Evolutionary conservation across 2,329 filamentous ascomycete species (phyloP), one percentile per base, ranked within the genome.

Genomic region (Colletotrichum salicis): DNA sequence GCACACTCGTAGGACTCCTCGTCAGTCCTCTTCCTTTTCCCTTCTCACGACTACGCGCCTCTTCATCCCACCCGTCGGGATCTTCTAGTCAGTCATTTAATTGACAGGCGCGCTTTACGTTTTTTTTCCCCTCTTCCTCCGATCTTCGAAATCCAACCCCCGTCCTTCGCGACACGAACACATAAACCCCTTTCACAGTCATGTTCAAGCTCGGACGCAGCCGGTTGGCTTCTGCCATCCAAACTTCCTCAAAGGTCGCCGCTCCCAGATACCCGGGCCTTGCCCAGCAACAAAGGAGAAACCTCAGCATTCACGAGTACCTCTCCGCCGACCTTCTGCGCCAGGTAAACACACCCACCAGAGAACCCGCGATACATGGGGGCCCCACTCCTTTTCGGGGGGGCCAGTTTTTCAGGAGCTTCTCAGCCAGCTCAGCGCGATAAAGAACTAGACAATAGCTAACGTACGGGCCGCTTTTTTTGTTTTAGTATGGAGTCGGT

Each of bases 241-340:
- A 92, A 91, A 88, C 94, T 95, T 85, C 82, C 88, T 84, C 62
- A 61, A 75, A 75, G 78, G 79, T 79, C 69, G 78, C 85, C 79
- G 77, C 83, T 74, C 80, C 87, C 79, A 88, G 88, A 85, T 83
- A 89, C 76, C 86, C 93, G 85, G 89, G 91, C 79, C 83, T 89
- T 79, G 89, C 85, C 77, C 89, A 87, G 80, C 92, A 96, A 85
- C 95, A 98, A 86, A 90, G 89, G 85, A 91, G 96, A 87, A 92
- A 93, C 81, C 90, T 99, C 82, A 96, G 94, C 82, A 97, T 99
- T 81, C 96, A 99, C 89, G 96, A 99, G 88, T 98, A 98, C 87
- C 93, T 96, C 80, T 98, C 96, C 79, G 94, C 95, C 79, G 94
- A 95, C 83, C 92, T 99, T 77, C 90, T 99, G 80, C 94, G 89